phyloP scores from a whole-genome alignment of 208 protist genomes.

The Leishmania guyanensis region DNA sequence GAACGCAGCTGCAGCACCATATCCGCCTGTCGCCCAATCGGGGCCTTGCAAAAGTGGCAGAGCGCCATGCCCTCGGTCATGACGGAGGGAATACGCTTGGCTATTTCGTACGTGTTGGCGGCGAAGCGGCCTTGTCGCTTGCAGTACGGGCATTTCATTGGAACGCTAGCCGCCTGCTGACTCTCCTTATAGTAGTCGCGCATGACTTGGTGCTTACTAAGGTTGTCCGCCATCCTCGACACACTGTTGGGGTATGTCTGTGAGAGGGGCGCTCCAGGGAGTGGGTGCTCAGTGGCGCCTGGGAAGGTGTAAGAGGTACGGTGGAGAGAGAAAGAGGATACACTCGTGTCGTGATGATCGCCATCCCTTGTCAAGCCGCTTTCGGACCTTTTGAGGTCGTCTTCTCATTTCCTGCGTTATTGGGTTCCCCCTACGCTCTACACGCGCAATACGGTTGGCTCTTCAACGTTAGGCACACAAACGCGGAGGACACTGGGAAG shows the following conservation, averaged over 20 bases:
- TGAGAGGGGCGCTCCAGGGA: neutral
- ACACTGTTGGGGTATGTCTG: neutral
- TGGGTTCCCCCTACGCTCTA: neutral
- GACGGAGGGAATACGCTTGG: constrained; percentile 46
- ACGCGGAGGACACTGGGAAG: neutral
- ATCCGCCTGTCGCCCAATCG: constrained; percentile 16
- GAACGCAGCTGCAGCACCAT: constrained; percentile 22
- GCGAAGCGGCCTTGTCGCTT: constrained; percentile 49
- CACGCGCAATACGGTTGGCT: neutral
- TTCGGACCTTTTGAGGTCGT: neutral
- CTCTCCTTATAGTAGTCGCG: constrained; percentile 72
- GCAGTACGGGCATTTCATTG: constrained; percentile 64
- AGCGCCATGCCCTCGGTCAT: constrained; percentile 33
- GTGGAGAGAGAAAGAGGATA: neutral
- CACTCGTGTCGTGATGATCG: neutral
- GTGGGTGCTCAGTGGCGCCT: neutral
- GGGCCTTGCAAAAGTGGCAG: constrained; percentile 32
- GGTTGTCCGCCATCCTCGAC: constrained; percentile 9
- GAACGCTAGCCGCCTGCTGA: constrained; percentile 17
- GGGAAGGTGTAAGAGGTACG: neutral
- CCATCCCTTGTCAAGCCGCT: neutral
- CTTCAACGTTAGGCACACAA: neutral
- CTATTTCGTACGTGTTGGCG: constrained; percentile 62
- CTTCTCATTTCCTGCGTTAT: neutral
- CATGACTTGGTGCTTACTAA: constrained; percentile 26